Evolutionary conservation across 345 rosid genomes (phyloP).

Genomic region (Brassica napus): DNA sequence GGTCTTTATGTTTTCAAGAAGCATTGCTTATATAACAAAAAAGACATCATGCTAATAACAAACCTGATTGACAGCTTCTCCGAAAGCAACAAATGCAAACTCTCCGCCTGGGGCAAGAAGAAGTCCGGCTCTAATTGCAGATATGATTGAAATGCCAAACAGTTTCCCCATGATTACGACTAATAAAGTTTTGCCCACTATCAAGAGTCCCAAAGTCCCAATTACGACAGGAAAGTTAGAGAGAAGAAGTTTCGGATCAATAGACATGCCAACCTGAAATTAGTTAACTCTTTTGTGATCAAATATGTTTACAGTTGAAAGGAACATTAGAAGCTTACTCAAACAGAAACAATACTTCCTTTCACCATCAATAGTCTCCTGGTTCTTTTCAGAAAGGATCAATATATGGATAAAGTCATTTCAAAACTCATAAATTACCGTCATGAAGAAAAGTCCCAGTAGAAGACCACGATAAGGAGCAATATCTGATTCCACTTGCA

Average conservation of each 20-base stretch:
- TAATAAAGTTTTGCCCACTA: constrained; percentile 80
- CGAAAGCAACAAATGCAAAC: constrained; percentile 98
- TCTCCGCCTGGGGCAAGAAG: constrained; percentile 99
- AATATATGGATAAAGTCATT: neutral
- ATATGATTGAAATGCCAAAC: constrained; percentile 84
- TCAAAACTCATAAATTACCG: constrained; percentile 53
- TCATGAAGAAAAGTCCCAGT: constrained; percentile 99
- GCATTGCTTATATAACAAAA: neutral
- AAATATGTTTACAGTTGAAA: constrained; percentile 5
- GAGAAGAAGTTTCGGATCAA: constrained; percentile 92
- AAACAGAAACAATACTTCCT: neutral
- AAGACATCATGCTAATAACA: neutral
- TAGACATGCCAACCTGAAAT: constrained; percentile 99
- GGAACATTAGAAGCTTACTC: neutral
- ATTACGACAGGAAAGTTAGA: constrained; percentile 83
- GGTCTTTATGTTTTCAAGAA: constrained; percentile 3
- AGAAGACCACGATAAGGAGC: constrained; percentile 99
- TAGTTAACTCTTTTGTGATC: constrained; percentile 16
- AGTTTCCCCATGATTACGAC: constrained; percentile 70
- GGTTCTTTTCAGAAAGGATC: constrained; percentile 4
- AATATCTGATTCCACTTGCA: constrained; percentile 99
- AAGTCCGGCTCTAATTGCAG: constrained; percentile 88
- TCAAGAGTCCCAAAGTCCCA: constrained; percentile 78
- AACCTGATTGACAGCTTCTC: constrained; percentile 99
- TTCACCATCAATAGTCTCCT: constrained; percentile 1